Evolutionary conservation across 495 filamentous ascomycete species (phyloP), one percentile per base, ranked within the genome.

Genomic region (Hypomontagnella submonticulosa): DNA sequence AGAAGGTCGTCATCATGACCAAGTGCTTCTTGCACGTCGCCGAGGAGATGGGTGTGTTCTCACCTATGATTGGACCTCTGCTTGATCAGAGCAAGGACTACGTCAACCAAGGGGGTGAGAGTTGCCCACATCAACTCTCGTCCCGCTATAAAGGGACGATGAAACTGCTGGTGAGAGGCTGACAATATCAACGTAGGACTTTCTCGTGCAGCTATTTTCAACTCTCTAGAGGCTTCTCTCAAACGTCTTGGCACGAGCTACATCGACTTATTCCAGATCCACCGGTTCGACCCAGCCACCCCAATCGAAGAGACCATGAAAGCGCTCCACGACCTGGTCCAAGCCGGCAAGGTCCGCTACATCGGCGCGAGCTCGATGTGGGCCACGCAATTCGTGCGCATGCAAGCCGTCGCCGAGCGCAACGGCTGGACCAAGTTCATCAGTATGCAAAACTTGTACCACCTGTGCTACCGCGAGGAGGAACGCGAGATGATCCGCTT

Each of bases 341-440:
- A 81, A 51, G 72, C 75, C 0, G 87, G 87, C 3, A 88, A 88
- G 64, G 82, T 89, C 2, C 79, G 79, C 6, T 91, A 90, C 69
- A 84, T 90, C 51, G 87, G 87, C 0, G 87, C 87, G 0, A 83
- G 79, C 52, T 82, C 76, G 8, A 90, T 91, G 87, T 84, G 66
- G 66, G 66, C 66, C 10, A 63, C 59, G 13, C 54, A 69, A 10
- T 89, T 92, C 57, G 83, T 85, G 2, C 75, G 73, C 41, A 78
- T 90, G 71, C 89, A 90, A 69, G 87, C 83, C 63, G 79, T 77
- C 16, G 86, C 85, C 34, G 84, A 87, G 63, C 78, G 71, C 57
- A 82, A 92, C 60, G 84, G 86, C 16, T 92, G 87, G 88, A 91
- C 89, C 5, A 87, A 88, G 73, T 92, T 92, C 67, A 76, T 92